phyloP scores from a whole-genome alignment of 2,329 filamentous ascomycete species.

The Fonsecaea erecta region DNA sequence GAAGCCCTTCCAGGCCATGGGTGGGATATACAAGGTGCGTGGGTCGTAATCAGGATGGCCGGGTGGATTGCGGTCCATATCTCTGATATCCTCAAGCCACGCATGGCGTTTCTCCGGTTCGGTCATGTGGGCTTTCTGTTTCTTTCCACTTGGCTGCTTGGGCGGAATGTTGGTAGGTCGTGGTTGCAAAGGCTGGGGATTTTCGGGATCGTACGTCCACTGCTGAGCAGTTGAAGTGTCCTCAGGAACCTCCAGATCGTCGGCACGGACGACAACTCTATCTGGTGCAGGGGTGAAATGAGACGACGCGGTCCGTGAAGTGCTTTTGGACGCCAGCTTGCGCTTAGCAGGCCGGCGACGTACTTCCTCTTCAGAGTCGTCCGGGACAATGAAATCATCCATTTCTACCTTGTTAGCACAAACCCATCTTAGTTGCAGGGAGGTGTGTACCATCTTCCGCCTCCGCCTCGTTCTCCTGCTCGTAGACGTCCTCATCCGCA shows the following conservation, averaged over 20 bases:
- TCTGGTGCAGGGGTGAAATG: slow-evolving; percentile 49
- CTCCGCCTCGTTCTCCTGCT: slow-evolving; percentile 64
- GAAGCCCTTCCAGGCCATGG: slow-evolving; percentile 77
- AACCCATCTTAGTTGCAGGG: neutral
- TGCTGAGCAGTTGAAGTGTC: slow-evolving; percentile 73
- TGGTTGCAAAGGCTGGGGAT: slow-evolving; percentile 56
- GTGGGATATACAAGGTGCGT: slow-evolving; percentile 86
- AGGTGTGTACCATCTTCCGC: slow-evolving; percentile 55
- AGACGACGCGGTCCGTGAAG: slow-evolving; percentile 47
- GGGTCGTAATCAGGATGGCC: slow-evolving; percentile 89
- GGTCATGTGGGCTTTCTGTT: slow-evolving; percentile 73
- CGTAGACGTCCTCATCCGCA: slow-evolving; percentile 70
- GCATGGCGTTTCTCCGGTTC: slow-evolving; percentile 86
- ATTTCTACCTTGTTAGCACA: slow-evolving; percentile 61
- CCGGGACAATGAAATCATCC: slow-evolving; percentile 84
- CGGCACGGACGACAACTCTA: slow-evolving; percentile 53
- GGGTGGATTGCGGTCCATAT: slow-evolving; percentile 79
- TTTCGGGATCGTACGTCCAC: slow-evolving; percentile 75
- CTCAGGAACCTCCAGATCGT: slow-evolving; percentile 61
- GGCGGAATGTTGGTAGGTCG: slow-evolving; percentile 46
- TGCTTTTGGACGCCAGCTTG: slow-evolving; percentile 58
- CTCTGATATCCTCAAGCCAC: slow-evolving; percentile 84
- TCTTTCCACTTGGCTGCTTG: slow-evolving; percentile 47
- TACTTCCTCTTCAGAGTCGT: slow-evolving; percentile 77
- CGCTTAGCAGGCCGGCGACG: slow-evolving; percentile 68